Conservation (phyloP, 495 filamentous ascomycete genomes). For the Neurospora hispaniola region DNA sequence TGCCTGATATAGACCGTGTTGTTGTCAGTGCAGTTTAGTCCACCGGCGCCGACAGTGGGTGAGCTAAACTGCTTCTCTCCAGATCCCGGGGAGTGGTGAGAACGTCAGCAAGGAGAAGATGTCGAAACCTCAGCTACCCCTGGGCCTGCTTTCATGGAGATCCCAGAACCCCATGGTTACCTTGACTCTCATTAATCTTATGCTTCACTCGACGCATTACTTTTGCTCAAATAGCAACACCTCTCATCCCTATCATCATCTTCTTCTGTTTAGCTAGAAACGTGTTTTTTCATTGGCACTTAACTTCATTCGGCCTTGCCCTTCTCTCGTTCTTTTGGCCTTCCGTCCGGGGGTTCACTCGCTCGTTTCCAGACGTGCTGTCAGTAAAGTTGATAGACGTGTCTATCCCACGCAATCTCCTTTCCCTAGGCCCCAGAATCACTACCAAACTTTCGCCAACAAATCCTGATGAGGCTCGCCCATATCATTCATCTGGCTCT, state of each 20-base stretch:
- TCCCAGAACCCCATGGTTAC: slow-evolving; percentile 8
- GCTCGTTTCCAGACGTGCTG: slow-evolving; percentile 5
- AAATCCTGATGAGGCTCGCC: slow-evolving; percentile 10
- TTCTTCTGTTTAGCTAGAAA: not conserved
- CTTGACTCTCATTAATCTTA: slow-evolving; percentile 17
- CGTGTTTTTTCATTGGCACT: not conserved
- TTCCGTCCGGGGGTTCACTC: not conserved
- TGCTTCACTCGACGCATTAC: not conserved
- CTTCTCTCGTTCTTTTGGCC: not conserved
- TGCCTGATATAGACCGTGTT: not conserved
- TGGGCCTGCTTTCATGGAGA: not conserved
- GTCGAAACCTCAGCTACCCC: not conserved
- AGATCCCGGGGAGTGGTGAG: not conserved
- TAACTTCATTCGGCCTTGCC: not conserved
- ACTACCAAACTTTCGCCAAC: not conserved
- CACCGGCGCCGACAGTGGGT: not conserved
- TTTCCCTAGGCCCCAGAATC: not conserved
- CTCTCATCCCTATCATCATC: not conserved
- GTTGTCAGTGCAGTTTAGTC: not conserved
- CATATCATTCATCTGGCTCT: slow-evolving; percentile 10
- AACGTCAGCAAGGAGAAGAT: too few species aligned
- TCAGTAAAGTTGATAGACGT: not conserved
- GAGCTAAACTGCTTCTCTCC: not conserved
- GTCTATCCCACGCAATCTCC: not conserved
- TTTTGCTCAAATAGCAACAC: slow-evolving; percentile 10